These are phyloP conservation scores for Psilocybe sp. DNA, from an alignment of 768 basidiomycete genomes.

Conservation along the genomic window DNA sequence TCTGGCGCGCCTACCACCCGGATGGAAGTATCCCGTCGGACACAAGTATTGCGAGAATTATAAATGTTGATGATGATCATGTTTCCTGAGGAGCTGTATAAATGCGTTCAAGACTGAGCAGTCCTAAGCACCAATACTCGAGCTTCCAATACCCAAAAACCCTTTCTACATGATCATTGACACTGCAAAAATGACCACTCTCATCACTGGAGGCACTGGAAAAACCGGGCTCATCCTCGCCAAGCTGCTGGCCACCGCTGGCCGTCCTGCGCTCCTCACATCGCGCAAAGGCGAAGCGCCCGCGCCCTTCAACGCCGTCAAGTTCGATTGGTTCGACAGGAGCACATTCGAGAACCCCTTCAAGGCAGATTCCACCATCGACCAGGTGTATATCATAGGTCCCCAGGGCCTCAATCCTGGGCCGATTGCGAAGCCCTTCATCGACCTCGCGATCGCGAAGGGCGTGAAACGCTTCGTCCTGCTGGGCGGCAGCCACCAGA, in stretches of 20 bases:
- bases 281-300: slow-evolving; percentile 25
- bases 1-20: no score
- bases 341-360: slow-evolving; percentile 30
- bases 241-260: slow-evolving; percentile 20
- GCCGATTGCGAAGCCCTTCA: slow-evolving; percentile 24
- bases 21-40: no score
- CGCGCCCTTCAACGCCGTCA: slow-evolving; percentile 23
- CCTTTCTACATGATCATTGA: no score
- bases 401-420: slow-evolving; percentile 8
- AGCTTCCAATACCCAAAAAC: no score
- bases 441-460: slow-evolving; percentile 22
- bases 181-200: no score
- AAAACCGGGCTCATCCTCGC: slow-evolving; percentile 27
- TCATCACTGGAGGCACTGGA: slow-evolving; percentile 33
- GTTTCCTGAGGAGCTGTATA: no score
- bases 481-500: slow-evolving; percentile 18
- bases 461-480: slow-evolving; percentile 27
- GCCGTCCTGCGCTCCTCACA: slow-evolving; percentile 25
- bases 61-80: no score
- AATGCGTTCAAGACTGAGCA: no score
- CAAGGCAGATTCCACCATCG: slow-evolving; percentile 19
- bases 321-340: slow-evolving; percentile 35
- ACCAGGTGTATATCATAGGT: slow-evolving; percentile 30
- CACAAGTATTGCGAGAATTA: no score
- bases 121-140: no score